Percentiles rank a stretch among this genome's conserved stretches.
phyloP scores from a whole-genome alignment of 2,329 filamentous ascomycete species.

The Plectosphaerella plurivora region DNA sequence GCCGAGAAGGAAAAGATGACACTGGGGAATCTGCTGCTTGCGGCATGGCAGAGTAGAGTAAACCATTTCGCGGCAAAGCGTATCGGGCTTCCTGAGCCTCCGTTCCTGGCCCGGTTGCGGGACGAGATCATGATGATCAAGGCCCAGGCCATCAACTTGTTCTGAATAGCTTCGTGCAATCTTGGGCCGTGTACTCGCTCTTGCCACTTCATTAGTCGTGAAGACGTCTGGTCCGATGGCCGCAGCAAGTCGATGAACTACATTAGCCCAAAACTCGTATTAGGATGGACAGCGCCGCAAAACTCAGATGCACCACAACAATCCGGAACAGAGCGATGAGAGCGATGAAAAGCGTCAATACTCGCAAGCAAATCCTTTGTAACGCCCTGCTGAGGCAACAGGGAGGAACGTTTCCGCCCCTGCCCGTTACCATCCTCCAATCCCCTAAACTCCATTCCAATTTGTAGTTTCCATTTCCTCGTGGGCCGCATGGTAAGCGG shows the following conservation, averaged over 20 bases:
- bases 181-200: too few relatives aligned
- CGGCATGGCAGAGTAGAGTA: not conserved
- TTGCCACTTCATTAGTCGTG: too few relatives aligned
- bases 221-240: too few relatives aligned
- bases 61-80: not conserved
- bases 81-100: not conserved
- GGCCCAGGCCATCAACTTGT: not conserved
- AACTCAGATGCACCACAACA: not conserved
- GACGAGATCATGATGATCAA: conserved; percentile 5
- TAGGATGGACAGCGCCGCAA: too few relatives aligned
- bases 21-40: not conserved
- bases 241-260: too few relatives aligned
- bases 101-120: not conserved
- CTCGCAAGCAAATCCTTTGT: not conserved
- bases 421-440: not conserved
- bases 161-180: not conserved
- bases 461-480: not conserved
- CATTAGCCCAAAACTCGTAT: too few relatives aligned
- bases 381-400: conserved; percentile 1
- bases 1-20: conserved; percentile 28
- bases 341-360: not conserved
- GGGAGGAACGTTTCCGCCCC: not conserved
- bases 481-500: not conserved
- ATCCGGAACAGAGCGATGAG: not conserved
- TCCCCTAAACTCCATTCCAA: not conserved